Base-by-base conservation (phyloP, 768 basidiomycete species). In the Lentinula aciculospora region DNA sequence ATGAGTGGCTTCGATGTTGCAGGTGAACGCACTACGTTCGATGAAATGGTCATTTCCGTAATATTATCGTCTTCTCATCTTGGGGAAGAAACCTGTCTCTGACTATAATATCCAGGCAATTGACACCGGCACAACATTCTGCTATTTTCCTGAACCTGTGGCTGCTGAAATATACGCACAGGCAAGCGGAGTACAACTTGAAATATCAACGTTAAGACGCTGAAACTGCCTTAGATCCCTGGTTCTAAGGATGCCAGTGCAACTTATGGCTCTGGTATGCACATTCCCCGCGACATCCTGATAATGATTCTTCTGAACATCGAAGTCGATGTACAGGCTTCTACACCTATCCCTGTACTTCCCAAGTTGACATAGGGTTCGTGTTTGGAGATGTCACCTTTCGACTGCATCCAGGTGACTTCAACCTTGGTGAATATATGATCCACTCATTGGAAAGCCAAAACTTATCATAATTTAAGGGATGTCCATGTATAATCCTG, bases 91-190 rank as follows among this genome's bases (percentile, higher is more conserved):
- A 29, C 17, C 25, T 47, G 17, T 50, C 27, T 3, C 37, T 36
- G 19, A 34, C 25, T 23, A 23, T 44, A 3, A 7, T 25, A 4
- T 31, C 7, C 56, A 86, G 85, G 83, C 84, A 19, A 76, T 88
- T 58, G 87, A 88, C 63, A 84, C 85, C 0, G 86, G 87, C 29
- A 86, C 85, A 3, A 82, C 85, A 28, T 71, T 86, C 27, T 80
- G 87, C 58, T 87, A 87, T 67, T 58, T 85, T 5, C 82, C 84
- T 1, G 65, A 69, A 37, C 47, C 64, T 0, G 60, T 81, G 28
- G 81, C 77, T 4, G 51, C 65, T 2, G 61, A 68, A 8, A 75
- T 88, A 58, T 88, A 87, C 67, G 54, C 62, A 2, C 61, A 66
- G 62, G 81, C 80, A 27, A 50, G 72, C n/a, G n/a, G n/a, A n/a